Evolutionary conservation across 768 basidiomycete species (phyloP), one percentile per base, ranked within the genome.

Genomic region (Auriculariales sp.): DNA sequence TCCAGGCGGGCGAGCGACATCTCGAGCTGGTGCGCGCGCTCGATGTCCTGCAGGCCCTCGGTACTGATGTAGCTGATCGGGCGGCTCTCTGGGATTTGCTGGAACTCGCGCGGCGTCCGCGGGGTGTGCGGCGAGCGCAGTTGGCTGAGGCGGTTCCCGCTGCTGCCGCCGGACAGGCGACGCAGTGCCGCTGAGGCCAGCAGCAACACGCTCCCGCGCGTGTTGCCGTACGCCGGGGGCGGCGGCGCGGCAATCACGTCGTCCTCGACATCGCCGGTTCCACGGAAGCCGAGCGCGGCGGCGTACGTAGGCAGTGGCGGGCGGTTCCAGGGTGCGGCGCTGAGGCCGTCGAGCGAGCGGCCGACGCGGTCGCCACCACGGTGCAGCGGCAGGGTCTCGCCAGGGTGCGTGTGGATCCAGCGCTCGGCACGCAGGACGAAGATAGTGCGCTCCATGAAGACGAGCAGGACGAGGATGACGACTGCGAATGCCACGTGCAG

Each of bases 181-280:
- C 66, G 62, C 48, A 81, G 58, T n/a, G n/a, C n/a, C 60, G 69
- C 73, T 4, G 78, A 76, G 1, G 71, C 58, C 17, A 83, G 66
- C 36, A 84, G 57, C 36, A 84, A 67, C 17, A 70, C 80, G 63
- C 79, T 82, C 30, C 80, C 81, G 45, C 82, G 72, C 17, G 79
- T 81, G 55, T 82, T 72, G 22, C 83, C 83, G 59, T 85, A 85
- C n/a, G 80, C 79, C 9, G 53, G 83, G 5, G 83, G 83, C 1
- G 83, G 82, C 3, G 77, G 71, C 17, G 68, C 71, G 3, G 81
- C 82, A 51, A 83, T 85, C 31, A 73, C 60, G 57, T 75, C 68
- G 60, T 83, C 82, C 55, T 85, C 83, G 25, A 82, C 81, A 60
- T 85, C 83, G 34, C 82, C 83, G 3, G 83, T 84, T 12, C 82